These are phyloP conservation scores for Pichia scutulata DNA, from an alignment of 805 yeast species.

Conservation along the genomic window DNA sequence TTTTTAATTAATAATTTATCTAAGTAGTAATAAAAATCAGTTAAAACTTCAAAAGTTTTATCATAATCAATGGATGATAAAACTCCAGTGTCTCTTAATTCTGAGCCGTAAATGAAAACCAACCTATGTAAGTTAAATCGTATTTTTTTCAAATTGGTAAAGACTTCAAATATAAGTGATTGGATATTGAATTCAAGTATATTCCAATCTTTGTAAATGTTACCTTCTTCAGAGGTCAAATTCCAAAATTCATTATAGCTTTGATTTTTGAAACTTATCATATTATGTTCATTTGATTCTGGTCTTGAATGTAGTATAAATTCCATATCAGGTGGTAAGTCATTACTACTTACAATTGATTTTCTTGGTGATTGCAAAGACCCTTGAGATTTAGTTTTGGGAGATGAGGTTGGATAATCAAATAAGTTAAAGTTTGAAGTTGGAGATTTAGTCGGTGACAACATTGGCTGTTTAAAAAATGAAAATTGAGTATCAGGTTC, in stretches of 20 bases:
- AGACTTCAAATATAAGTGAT: constrained; percentile 25
- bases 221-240: constrained; percentile 19
- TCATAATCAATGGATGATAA: constrained; percentile 19
- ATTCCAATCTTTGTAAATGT: constrained; percentile 19
- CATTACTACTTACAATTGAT: neutral
- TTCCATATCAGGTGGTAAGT: constrained; percentile 18
- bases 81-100: constrained; percentile 12
- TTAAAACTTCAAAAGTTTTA: constrained; percentile 24
- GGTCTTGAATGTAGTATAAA: constrained; percentile 25
- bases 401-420: neutral
- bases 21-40: constrained; percentile 19
- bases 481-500: neutral
- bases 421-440: neutral
- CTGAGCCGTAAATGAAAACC: constrained; percentile 22
- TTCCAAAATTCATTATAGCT: constrained; percentile 26
- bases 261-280: constrained; percentile 19
- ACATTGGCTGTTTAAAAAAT: constrained; percentile 9
- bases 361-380: neutral
- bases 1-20: constrained; percentile 20
- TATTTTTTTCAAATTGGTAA: constrained; percentile 19
- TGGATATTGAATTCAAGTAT: constrained; percentile 23
- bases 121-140: constrained; percentile 23
- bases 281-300: constrained; percentile 14
- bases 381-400: neutral
- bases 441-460: constrained; percentile 4